Evolutionary conservation across 2,329 filamentous ascomycete genomes (phyloP), one percentile per base, ranked within the genome.

Genomic region (Dactylellina drechsleri): DNA sequence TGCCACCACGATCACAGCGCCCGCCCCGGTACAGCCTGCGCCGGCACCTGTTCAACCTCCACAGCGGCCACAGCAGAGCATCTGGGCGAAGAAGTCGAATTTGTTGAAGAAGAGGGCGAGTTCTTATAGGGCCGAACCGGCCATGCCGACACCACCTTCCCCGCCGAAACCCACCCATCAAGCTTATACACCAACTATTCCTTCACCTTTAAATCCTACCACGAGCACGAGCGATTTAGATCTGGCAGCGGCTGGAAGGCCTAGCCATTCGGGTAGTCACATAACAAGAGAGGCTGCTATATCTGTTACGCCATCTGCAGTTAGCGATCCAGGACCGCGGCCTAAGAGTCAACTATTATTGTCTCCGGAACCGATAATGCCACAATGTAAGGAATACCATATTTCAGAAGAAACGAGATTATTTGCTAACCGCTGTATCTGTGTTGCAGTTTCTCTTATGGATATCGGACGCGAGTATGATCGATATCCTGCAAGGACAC

Each of bases 191-290:
- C 80, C 80, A 1, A 72, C 57, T 16, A 54, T 80, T 12, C 78
- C 81, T 2, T 81, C 81, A 4, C 80, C 80, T n/a, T 71, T 81
- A 26, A 80, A 80, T 58, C 77, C 78, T 8, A 77, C 78, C 3
- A 75, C 78, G 5, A 73, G 66, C 50, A 53, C 60, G 1, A 66
- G 73, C n/a, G 71, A 75, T 26, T 65, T 54, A 15, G 66, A 67
- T 15, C 13, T 49, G 5, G 66, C 50, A 40, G 66, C 57, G 36
- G 40, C 18, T 15, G 64, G 64, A 40, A 68, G 56, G 18, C 45
- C 57, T 4, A 67, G 62, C 28, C 62, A 62, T 4, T 74, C 70
- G 47, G 66, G 68, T 52, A 62, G 50, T 36, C 57, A 49, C 20
- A 52, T 43, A 45, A 58, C 20, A 2, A 31, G 23, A 45, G 43